These are phyloP conservation scores for Hemisphaericaspora lyxosophila DNA, from an alignment of 1,139 yeast genomes.

Conservation along the genomic window DNA sequence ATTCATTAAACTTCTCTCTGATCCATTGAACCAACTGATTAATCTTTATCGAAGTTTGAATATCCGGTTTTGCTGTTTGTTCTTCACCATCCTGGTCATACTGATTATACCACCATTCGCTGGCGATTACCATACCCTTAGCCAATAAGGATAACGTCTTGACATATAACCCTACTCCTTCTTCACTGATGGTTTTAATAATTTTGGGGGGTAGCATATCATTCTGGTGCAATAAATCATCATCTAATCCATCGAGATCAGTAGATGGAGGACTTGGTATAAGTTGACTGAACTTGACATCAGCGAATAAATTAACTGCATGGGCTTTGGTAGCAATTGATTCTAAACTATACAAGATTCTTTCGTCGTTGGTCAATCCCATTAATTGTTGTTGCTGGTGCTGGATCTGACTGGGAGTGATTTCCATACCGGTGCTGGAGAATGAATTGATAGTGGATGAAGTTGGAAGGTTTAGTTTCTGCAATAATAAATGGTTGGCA, in stretches of 20 bases:
- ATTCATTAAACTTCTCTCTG: conserved; percentile 83
- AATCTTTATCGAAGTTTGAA: conserved; percentile 43
- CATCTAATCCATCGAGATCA: conserved; percentile 35
- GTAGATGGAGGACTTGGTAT: conserved; percentile 74
- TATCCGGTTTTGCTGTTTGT: conserved; percentile 4
- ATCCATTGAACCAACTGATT: conserved; percentile 92
- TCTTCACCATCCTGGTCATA: conserved; percentile 20
- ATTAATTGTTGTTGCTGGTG: conserved; percentile 8
- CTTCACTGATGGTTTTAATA: conserved; percentile 67
- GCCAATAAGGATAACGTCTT: conserved; percentile 81
- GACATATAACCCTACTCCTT: conserved; percentile 81
- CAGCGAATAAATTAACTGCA: conserved; percentile 86
- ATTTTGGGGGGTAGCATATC: conserved; percentile 60
- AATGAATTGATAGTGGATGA: conserved; percentile 18
- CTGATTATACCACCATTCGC: conserved; percentile 77
- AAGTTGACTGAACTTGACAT: conserved; percentile 82
- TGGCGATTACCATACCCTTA: conserved; percentile 79
- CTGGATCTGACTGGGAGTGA: conserved; percentile 11
- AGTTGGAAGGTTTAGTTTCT: conserved; percentile 34
- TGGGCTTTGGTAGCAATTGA: conserved; percentile 85
- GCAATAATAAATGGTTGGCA: conserved; percentile 35
- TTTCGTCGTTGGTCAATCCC: conserved; percentile 28
- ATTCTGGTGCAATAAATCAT: conserved; percentile 37
- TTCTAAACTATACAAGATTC: conserved; percentile 56
- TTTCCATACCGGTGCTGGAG: conserved; percentile 12